Evolutionary conservation across 2,329 filamentous ascomycete species (phyloP), one percentile per base, ranked within the genome.

Genomic region (Ceratocystis cacaofunesta): DNA sequence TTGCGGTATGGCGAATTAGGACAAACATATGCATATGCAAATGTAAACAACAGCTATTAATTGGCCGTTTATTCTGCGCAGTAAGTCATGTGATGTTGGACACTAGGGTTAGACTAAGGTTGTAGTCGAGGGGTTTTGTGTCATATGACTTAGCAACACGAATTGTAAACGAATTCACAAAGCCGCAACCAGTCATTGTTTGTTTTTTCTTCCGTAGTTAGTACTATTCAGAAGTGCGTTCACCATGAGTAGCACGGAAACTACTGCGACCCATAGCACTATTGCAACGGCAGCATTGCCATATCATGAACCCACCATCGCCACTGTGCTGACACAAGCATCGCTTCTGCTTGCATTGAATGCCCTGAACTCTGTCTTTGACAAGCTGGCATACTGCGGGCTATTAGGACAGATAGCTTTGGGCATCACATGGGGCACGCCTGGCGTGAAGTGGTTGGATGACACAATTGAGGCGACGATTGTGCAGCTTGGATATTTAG

Each of bases 391-490:
- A 0, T 89, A 86, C 72, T 90, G 87, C 70, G 88, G 87, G 0
- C 79, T 91, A 0, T 75, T 91, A 5, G 88, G 87, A 0, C 86
- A 92, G 70, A 79, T 92, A 15, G 75, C 90, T 6, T 72, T 90
- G 19, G 88, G 88, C 12, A 80, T 90, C 7, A 80, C 84, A 7
- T 92, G 82, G 81, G 88, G 88, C 7, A 80, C 79, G 0, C 87
- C 88, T 0, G 86, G 85, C 1, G 81, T 77, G 2, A 78, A 82
- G 71, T 85, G 81, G 80, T 78, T 92, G 0, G 75, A 77, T 0
- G 22, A 66, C 0, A 75, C 79, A 3, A 73, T 77, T 1, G 79
- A 91, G 73, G 71, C 79, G 19, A 77, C 78, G 0, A 76, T 88
- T 32, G 79, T 86, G 25, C 80, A 87, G 67, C 72, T 91, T 1